Conservation (phyloP, 768 basidiomycete species). For the Leccinum olivaceopallidum region DNA sequence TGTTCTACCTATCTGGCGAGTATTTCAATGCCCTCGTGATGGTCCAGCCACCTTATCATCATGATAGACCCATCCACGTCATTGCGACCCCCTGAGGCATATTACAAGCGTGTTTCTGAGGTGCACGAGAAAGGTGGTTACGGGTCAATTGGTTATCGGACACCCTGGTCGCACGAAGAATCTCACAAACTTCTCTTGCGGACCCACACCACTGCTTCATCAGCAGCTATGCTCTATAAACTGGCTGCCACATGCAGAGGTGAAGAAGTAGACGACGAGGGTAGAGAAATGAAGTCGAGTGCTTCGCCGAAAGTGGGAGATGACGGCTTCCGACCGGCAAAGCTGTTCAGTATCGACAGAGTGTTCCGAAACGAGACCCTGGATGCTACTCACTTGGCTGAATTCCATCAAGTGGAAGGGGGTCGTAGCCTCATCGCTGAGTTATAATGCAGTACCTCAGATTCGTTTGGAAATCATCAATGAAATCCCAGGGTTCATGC, state of each 20-base stretch:
- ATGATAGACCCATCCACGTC: constrained; percentile 76
- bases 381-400: constrained; percentile 97
- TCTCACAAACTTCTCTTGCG: constrained; percentile 89
- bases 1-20: constrained; percentile 93
- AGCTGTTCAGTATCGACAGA: constrained; percentile 95
- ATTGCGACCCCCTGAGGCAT: constrained; percentile 72
- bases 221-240: constrained; percentile 91
- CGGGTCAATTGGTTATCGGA: constrained; percentile 95
- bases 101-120: constrained; percentile 81
- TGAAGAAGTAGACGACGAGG: constrained; percentile 46
- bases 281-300: constrained; percentile 7
- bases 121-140: constrained; percentile 88
- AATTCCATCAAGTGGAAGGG: constrained; percentile 99
- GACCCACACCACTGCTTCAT: constrained; percentile 96
- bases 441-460: constrained; percentile 14
- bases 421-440: constrained; percentile 93
- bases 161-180: constrained; percentile 93
- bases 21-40: background rate
- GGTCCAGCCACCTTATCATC: constrained; percentile 6
- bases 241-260: constrained; percentile 83
- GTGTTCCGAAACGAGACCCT: constrained; percentile 99
- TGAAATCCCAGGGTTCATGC: constrained; percentile 81
- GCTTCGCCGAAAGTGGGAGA: constrained; percentile 27
- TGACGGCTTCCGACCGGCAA: constrained; percentile 88
- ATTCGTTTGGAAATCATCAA: background rate